Percentiles rank a stretch among this genome's conserved stretches.
Conservation (phyloP, 2,329 filamentous ascomycete genomes). For the Alternaria brassicicola region DNA sequence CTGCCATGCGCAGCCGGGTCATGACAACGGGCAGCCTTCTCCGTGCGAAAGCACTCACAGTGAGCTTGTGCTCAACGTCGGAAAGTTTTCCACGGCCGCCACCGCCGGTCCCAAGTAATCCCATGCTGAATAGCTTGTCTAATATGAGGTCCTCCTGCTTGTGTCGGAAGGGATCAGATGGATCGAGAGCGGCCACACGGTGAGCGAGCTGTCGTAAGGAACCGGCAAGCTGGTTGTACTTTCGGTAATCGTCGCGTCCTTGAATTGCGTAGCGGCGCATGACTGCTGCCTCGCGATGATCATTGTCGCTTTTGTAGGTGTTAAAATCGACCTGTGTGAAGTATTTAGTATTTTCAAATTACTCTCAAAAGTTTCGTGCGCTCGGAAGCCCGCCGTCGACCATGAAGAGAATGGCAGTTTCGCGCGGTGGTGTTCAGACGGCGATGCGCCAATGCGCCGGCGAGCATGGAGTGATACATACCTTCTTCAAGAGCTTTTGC, state of each 20-base stretch:
- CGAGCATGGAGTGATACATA: neutral
- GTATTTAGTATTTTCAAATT: neutral
- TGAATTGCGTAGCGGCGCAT: slow-evolving; percentile 89
- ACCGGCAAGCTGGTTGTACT: slow-evolving; percentile 55
- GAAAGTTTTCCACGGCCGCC: slow-evolving; percentile 65
- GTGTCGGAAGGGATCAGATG: slow-evolving; percentile 76
- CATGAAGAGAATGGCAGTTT: neutral
- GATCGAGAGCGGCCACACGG: slow-evolving; percentile 78
- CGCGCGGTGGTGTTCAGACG: neutral
- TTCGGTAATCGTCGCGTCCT: slow-evolving; percentile 77
- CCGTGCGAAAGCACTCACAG: slow-evolving; percentile 86
- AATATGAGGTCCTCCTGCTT: slow-evolving; percentile 88
- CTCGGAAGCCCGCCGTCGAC: neutral
- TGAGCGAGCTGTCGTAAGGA: slow-evolving; percentile 91
- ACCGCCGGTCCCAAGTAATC: slow-evolving; percentile 75
- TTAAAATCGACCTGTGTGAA: slow-evolving; percentile 76
- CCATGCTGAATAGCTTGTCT: slow-evolving; percentile 92
- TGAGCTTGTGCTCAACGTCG: slow-evolving; percentile 82
- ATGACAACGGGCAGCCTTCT: slow-evolving; percentile 86
- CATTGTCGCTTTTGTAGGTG: slow-evolving; percentile 86
- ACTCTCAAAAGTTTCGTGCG: neutral
- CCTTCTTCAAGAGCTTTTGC: slow-evolving; percentile 84
- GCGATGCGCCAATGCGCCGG: neutral
- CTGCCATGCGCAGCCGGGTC: slow-evolving; percentile 88
- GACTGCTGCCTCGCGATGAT: slow-evolving; percentile 81